These are phyloP conservation scores for Penicillium fuscoglaucum DNA, from an alignment of 2,329 filamentous ascomycete species.

Conservation along the genomic window DNA sequence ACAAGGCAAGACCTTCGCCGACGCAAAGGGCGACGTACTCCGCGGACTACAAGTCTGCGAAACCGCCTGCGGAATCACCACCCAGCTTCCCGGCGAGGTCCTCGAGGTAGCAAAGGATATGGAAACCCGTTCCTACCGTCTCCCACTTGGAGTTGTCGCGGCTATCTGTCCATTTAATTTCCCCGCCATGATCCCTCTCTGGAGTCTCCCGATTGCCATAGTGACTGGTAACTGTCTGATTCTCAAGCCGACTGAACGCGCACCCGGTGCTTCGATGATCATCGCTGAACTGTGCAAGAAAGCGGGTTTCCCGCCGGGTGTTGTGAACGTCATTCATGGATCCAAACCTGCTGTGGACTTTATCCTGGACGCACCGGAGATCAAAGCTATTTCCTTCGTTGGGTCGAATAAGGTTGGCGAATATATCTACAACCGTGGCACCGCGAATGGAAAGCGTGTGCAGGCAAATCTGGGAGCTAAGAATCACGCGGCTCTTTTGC, in stretches of 20 bases:
- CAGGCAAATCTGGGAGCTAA: slow-evolving; percentile 5
- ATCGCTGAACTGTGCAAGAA: slow-evolving; percentile 58
- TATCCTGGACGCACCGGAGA: slow-evolving; percentile 63
- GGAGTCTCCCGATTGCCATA: slow-evolving; percentile 4
- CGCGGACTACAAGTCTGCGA: slow-evolving; percentile 64
- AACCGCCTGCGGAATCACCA: slow-evolving; percentile 63
- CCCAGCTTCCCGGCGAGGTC: slow-evolving; percentile 61
- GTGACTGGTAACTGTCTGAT: slow-evolving; percentile 56
- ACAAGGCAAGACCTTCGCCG: slow-evolving; percentile 65
- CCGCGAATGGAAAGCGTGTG: slow-evolving; percentile 55
- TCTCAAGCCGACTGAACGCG: slow-evolving; percentile 62
- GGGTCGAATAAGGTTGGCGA: slow-evolving; percentile 65
- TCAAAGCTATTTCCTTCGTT: slow-evolving; percentile 67
- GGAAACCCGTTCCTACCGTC: slow-evolving; percentile 63
- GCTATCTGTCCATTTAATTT: slow-evolving; percentile 66
- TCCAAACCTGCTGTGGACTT: slow-evolving; percentile 61
- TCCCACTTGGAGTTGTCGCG: slow-evolving; percentile 61
- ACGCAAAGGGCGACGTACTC: slow-evolving; percentile 63
- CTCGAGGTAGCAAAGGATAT: slow-evolving; percentile 65
- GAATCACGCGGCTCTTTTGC: background rate
- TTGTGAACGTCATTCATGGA: slow-evolving; percentile 3
- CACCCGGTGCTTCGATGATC: slow-evolving; percentile 61
- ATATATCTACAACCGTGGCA: slow-evolving; percentile 63
- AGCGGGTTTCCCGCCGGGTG: slow-evolving; percentile 46
- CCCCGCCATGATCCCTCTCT: slow-evolving; percentile 35